Conservation (phyloP, 768 basidiomycete species). For the Pisolithus albus region DNA sequence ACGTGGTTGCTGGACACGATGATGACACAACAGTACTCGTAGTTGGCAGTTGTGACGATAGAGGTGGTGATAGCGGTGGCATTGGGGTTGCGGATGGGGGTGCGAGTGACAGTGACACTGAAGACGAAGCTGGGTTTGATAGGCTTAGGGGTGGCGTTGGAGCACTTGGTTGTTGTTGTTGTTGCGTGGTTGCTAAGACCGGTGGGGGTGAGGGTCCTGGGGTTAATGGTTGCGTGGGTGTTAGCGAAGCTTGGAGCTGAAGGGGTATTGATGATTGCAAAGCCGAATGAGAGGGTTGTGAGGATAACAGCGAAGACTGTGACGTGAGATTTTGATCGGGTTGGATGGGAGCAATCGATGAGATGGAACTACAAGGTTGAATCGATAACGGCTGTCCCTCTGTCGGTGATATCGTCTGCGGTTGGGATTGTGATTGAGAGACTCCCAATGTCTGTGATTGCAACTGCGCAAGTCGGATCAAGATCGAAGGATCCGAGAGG, state of each 20-base stretch:
- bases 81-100: background rate
- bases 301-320: background rate
- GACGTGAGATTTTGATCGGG: background rate
- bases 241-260: background rate
- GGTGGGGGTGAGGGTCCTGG: background rate
- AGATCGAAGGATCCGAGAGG: slow-evolving; percentile 16
- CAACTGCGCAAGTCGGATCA: slow-evolving; percentile 20
- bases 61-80: background rate
- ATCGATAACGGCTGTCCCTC: slow-evolving; percentile 1
- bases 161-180: background rate
- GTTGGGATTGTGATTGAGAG: background rate
- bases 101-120: background rate
- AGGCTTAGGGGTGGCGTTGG: background rate
- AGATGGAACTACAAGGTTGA: background rate
- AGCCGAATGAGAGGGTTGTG: slow-evolving; percentile 1
- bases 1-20: slow-evolving; percentile 4
- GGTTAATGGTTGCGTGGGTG: background rate
- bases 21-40: background rate
- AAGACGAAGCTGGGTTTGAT: background rate
- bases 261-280: slow-evolving; percentile 1
- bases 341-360: background rate
- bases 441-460: slow-evolving; percentile 13
- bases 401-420: background rate
- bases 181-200: background rate
- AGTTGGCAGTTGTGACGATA: background rate